Evolutionary conservation across 768 basidiomycete species (phyloP).

Genomic region (Royoungia palumana): DNA sequence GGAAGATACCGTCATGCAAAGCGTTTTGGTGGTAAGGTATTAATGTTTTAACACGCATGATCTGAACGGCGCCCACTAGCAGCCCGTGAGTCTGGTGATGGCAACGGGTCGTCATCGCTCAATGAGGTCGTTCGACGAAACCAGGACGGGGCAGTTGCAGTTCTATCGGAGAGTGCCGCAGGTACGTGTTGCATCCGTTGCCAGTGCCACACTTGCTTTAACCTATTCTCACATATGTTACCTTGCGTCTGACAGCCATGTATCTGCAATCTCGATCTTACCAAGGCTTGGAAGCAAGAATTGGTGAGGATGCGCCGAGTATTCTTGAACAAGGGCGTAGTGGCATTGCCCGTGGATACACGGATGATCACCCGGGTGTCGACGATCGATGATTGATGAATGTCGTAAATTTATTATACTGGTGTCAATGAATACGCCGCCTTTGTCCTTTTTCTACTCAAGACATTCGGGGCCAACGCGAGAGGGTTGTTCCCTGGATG

Average conservation of each 20-base stretch:
- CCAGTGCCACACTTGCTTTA: constrained; percentile 15
- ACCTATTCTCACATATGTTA: constrained; percentile 7
- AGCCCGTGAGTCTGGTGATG: constrained; percentile 13
- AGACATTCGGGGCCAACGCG: not conserved
- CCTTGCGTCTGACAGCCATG: constrained; percentile 41
- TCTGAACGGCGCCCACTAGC: not conserved
- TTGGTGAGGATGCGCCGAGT: constrained; percentile 77
- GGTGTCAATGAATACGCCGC: not conserved
- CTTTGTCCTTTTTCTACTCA: not conserved
- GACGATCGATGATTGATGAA: not conserved
- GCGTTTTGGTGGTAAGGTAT: constrained; percentile 49
- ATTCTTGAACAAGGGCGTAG: constrained; percentile 84
- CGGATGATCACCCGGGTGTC: constrained; percentile 48
- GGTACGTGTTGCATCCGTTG: constrained; percentile 52
- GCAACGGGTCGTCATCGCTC: constrained; percentile 23
- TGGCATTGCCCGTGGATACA: constrained; percentile 87
- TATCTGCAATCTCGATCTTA: constrained; percentile 75
- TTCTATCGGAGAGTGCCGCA: constrained; percentile 63
- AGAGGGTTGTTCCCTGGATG: not conserved
- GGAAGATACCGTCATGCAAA: constrained; percentile 82
- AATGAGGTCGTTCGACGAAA: constrained; percentile 58
- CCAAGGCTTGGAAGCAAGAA: constrained; percentile 73
- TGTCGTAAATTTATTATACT: not conserved
- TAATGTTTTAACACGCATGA: not conserved
- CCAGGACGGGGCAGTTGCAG: constrained; percentile 56